phyloP scores from a whole-genome alignment of 805 yeast species.

The Suhomyces sp. region DNA sequence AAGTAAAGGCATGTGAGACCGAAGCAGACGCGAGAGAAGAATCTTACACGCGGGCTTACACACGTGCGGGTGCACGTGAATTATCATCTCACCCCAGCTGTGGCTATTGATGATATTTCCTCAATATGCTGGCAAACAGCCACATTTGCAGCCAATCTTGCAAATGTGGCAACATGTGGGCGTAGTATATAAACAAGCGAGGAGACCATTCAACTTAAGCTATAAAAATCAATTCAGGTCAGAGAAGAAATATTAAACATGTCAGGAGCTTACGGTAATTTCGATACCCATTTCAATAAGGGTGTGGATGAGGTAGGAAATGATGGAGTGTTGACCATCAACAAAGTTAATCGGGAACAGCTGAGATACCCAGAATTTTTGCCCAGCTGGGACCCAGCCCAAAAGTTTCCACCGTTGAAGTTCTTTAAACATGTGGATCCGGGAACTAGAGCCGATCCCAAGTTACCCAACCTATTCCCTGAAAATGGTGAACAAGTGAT shows the following conservation, averaged over 20 bases:
- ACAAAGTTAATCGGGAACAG: slow-evolving; percentile 18
- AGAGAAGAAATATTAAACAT: not conserved
- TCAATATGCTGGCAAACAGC: not conserved
- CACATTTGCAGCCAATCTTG: slow-evolving; percentile 1
- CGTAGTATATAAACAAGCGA: not conserved
- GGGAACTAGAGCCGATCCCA: slow-evolving; percentile 24
- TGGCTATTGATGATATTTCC: not conserved
- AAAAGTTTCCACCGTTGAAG: slow-evolving; percentile 27
- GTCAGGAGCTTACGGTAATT: slow-evolving; percentile 23
- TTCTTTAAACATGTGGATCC: slow-evolving; percentile 27
- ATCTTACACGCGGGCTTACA: not conserved
- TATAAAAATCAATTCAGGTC: not conserved
- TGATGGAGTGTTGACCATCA: slow-evolving; percentile 27
- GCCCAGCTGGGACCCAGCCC: slow-evolving; percentile 35
- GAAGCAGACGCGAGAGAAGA: not conserved
- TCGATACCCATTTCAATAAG: slow-evolving; percentile 48
- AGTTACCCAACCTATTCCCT: slow-evolving; percentile 20
- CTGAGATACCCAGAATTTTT: slow-evolving; percentile 27
- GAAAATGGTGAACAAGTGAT: slow-evolving; percentile 10
- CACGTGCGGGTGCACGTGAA: not conserved
- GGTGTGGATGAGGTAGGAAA: slow-evolving; percentile 43
- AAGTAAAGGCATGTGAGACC: slow-evolving; percentile 6
- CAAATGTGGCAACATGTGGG: not conserved
- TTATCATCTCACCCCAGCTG: not conserved
- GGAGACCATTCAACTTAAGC: not conserved